These are phyloP conservation scores for Obelidium mucronatum DNA, from an alignment of 192 early-diverging fungal species.

Conservation along the genomic window DNA sequence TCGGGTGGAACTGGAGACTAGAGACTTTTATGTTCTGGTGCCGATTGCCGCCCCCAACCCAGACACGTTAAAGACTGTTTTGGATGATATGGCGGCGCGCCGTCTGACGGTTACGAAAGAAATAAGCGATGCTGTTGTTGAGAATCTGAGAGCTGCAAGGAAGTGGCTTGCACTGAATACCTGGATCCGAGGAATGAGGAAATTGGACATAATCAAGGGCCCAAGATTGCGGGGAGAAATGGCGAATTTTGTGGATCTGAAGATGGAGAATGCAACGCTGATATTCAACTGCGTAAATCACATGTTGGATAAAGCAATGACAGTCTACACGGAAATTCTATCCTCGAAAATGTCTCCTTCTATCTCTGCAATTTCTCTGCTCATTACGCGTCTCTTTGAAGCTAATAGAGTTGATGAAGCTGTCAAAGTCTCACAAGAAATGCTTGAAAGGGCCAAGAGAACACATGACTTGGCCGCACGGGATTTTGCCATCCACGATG, in stretches of 20 bases:
- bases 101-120: neutral
- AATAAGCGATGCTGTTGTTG: neutral
- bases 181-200: conserved; percentile 5
- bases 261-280: neutral
- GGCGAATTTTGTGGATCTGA: neutral
- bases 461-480: neutral
- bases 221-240: neutral
- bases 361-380: neutral
- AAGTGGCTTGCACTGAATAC: neutral
- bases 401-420: neutral
- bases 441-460: neutral
- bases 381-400: neutral
- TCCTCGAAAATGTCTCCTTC: neutral
- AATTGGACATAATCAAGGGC: neutral
- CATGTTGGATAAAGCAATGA: neutral
- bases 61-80: neutral
- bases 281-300: neutral
- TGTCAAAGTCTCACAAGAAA: neutral
- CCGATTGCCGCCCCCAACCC: too few relatives aligned
- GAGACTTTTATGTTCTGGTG: too few relatives aligned
- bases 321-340: neutral
- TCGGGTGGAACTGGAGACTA: too few relatives aligned
- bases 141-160: neutral
- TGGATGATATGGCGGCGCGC: conserved; percentile 1
- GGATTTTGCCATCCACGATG: neutral